These are phyloP conservation scores for Sporothrix curviconia DNA, from an alignment of 2,329 filamentous ascomycete species.

Conservation along the genomic window DNA sequence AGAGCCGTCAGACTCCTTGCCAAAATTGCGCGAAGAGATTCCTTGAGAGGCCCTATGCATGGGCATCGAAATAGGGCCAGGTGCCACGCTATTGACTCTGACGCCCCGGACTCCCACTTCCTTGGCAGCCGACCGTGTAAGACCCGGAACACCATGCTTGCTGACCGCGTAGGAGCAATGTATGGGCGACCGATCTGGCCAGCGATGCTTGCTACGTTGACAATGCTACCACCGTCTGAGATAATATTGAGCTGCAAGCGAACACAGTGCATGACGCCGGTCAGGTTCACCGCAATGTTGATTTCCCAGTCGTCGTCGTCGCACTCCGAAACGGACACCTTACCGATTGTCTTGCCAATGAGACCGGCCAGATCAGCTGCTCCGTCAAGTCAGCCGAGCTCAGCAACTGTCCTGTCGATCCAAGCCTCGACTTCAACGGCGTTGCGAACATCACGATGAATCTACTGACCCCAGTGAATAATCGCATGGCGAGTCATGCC, in stretches of 20 bases:
- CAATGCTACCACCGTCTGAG: constrained; percentile 27
- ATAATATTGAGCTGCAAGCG: constrained; percentile 25
- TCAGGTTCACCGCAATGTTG: constrained; percentile 43
- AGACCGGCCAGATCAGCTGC: constrained; percentile 49
- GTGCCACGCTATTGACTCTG: constrained; percentile 32
- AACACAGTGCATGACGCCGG: constrained; percentile 44
- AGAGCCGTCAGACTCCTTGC: not conserved
- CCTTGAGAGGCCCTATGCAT: not conserved
- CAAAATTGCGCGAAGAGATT: not conserved
- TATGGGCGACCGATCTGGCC: constrained; percentile 10
- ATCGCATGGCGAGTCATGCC: too few species aligned
- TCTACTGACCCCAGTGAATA: too few species aligned
- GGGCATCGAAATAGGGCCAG: not conserved
- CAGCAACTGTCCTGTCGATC: constrained; percentile 39
- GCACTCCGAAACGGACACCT: constrained; percentile 34
- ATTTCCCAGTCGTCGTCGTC: constrained; percentile 43
- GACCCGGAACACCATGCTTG: constrained; percentile 31
- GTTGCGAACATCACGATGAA: not conserved
- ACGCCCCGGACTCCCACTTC: constrained; percentile 38
- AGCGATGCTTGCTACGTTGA: constrained; percentile 14
- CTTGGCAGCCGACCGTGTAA: constrained; percentile 31
- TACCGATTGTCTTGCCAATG: constrained; percentile 39
- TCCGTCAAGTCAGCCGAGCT: constrained; percentile 46
- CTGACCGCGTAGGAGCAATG: constrained; percentile 32
- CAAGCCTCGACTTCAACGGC: constrained; percentile 41